Percentiles rank a stretch among this genome's conserved stretches.
phyloP scores from a whole-genome alignment of 805 yeast species.

The Candida schatavii region DNA sequence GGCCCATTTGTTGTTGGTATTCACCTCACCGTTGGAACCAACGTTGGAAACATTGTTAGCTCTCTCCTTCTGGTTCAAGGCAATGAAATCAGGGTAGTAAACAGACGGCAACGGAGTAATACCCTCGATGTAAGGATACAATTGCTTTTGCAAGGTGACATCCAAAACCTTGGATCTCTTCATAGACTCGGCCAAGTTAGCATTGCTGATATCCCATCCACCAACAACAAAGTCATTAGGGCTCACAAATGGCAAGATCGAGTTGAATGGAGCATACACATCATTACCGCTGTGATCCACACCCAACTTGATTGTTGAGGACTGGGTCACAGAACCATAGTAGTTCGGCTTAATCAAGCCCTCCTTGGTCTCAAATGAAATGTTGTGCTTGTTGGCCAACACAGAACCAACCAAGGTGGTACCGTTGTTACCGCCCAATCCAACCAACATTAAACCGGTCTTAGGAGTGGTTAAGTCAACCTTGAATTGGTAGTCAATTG shows the following conservation, averaged over 20 bases:
- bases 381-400: conserved; percentile 77
- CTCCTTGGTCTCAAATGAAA: conserved; percentile 77
- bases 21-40: conserved; percentile 48
- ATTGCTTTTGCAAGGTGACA: conserved; percentile 74
- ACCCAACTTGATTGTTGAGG: conserved; percentile 87
- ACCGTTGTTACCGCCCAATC: conserved; percentile 96
- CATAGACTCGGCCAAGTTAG: conserved; percentile 74
- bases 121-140: conserved; percentile 58
- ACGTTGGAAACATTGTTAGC: conserved; percentile 83
- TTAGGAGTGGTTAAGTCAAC: conserved; percentile 79
- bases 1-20: conserved; percentile 70
- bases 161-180: conserved; percentile 85
- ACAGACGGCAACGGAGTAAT: conserved; percentile 76
- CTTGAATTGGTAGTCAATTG: conserved; percentile 78
- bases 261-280: conserved; percentile 88
- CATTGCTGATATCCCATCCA: conserved; percentile 91
- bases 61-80: conserved; percentile 88
- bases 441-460: conserved; percentile 86
- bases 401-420: conserved; percentile 83
- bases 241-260: conserved; percentile 79
- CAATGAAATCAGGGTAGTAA: conserved; percentile 95
- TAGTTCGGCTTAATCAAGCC: conserved; percentile 77
- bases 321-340: conserved; percentile 92
- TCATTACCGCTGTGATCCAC: conserved; percentile 78
- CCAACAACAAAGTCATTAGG: conserved; percentile 89